phyloP scores from a whole-genome alignment of 176 grass and related monocot genomes.

The Chrysopogon serrulatus region DNA sequence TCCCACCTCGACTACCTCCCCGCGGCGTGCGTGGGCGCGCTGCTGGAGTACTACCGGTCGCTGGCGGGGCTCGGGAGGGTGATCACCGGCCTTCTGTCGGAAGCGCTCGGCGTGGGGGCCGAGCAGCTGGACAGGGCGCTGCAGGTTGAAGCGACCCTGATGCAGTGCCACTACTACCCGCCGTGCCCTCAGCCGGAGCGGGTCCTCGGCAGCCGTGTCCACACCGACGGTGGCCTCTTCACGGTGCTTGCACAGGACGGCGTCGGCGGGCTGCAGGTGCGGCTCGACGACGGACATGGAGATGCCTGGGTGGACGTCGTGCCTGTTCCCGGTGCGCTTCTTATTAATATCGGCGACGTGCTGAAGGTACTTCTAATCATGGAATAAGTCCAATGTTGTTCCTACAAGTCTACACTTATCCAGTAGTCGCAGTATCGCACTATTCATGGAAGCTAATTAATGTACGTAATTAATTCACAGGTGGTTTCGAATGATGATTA shows the following conservation, averaged over 20 bases:
- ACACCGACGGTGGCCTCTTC: constrained; percentile 36
- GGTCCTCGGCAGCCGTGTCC: constrained; percentile 10
- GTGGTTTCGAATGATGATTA: constrained; percentile 40
- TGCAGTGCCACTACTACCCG: constrained; percentile 59
- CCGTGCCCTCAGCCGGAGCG: constrained; percentile 34
- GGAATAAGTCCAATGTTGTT: too few relatives aligned
- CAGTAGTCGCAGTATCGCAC: too few relatives aligned
- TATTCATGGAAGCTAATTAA: too few relatives aligned
- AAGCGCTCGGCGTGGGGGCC: constrained; percentile 17
- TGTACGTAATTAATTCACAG: not conserved
- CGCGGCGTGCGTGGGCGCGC: not conserved
- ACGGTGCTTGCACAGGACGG: constrained; percentile 29
- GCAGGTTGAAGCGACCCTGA: not conserved
- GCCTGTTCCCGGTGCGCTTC: constrained; percentile 12
- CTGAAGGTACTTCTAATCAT: constrained; percentile 34
- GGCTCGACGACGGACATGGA: not conserved
- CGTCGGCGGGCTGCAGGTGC: constrained; percentile 35
- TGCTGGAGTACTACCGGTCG: constrained; percentile 16
- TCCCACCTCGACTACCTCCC: constrained; percentile 9
- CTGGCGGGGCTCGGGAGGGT: not conserved
- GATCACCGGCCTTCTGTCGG: constrained; percentile 19
- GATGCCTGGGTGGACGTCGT: constrained; percentile 31
- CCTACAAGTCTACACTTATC: too few relatives aligned
- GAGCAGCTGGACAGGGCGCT: constrained; percentile 11
- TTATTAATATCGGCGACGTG: constrained; percentile 37